Evolutionary conservation across 1,139 yeast species (phyloP), one percentile per base, ranked within the genome.

Genomic region (Fermentozyma sake): DNA sequence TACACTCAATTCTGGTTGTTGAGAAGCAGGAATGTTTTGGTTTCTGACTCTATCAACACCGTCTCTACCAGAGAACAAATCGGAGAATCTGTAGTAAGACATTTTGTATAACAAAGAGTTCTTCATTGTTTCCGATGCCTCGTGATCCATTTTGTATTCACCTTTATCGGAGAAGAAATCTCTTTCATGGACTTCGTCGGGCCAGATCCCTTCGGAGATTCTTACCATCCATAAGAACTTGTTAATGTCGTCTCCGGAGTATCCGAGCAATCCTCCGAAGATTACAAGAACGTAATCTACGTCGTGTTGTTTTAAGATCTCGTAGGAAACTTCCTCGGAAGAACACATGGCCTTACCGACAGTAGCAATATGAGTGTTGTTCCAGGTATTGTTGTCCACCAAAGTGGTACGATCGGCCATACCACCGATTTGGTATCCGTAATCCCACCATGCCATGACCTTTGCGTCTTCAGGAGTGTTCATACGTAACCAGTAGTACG

Each of bases 391-490:
- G 72, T 93, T 93, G 58, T 93, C 99, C 23, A 93, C 99, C 44
- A 93, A 72, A 4, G 99, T 93, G 40, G 98, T 91, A 55, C 98
- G 78, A 60, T 93, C 98, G 24, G 98, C 98, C 97, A 93, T 91
- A 37, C 99, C 99, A 45, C 98, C 98, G 50, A 93, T 93, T 62
- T 93, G 99, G 60, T 93, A 93, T 31, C 99, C 99, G 54, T 93
- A 93, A 68, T 93, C 99, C 99, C 99, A 93, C 99, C 99, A 93
- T 6, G 97, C 83, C 83, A 93, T 86, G 39, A 93, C 82, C 58
- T 85, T 87, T 26, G 96, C 83, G 53, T 93, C 98, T 54, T 89
- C 96, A 4, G 85, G 78, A 1, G 98, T 91, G 62, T 93, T 93
- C 96, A 91, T 87, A 52, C 98, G 79, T 46, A 93, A 70, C 99